Base-by-base conservation (phyloP, 2,329 filamentous ascomycete species). In the Nemania diffusa region DNA sequence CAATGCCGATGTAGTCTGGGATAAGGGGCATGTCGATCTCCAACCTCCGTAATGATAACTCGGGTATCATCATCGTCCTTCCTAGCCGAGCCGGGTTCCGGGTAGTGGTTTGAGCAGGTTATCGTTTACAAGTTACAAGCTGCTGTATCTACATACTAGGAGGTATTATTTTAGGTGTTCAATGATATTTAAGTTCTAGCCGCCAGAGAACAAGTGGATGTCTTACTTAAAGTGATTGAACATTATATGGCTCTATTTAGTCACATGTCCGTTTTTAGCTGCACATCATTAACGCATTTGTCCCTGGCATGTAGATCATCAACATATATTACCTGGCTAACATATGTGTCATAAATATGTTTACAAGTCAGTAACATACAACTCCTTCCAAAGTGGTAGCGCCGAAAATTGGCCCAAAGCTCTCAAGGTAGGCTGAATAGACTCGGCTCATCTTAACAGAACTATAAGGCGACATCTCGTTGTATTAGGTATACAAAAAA, bases 11-110 rank as follows among this genome's bases (percentile, higher is more conserved):
- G 8, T 55, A 55, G 51, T 13, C 51, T 55, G n/a, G 3, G 46
- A 22, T n/a, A 53, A 55, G 32, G 24, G 9, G 29, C 37, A 13
- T 22, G 51, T 55, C 32, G n/a, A 24, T 55, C 2, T 55, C 29
- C 37, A 37, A 55, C 51, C 51, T 55, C 20, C 51, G 24, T 55
- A 55, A n/a, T 55, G 51, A 34, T 34, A 37, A 24, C 27, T 24
- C 8, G 51, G 51, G 29, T 29, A 55, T 37, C 32, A 24, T 55
- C 20, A 17, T 37, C 51, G 7, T 55, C 51, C 9, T 40, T 24
- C 27, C 22, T 55, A 1, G 51, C 29, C 11, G 29, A 29, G 17
- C 37, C 27, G n/a, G 51, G 51, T 29, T 55, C 29, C 8, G 51
- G 51, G 7, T 29, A 29, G 17, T 22, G 27, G 26, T 20, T 22